These are phyloP conservation scores for Chlamydomonas incerta DNA, from an alignment of 139 green algal species.

Conservation along the genomic window DNA sequence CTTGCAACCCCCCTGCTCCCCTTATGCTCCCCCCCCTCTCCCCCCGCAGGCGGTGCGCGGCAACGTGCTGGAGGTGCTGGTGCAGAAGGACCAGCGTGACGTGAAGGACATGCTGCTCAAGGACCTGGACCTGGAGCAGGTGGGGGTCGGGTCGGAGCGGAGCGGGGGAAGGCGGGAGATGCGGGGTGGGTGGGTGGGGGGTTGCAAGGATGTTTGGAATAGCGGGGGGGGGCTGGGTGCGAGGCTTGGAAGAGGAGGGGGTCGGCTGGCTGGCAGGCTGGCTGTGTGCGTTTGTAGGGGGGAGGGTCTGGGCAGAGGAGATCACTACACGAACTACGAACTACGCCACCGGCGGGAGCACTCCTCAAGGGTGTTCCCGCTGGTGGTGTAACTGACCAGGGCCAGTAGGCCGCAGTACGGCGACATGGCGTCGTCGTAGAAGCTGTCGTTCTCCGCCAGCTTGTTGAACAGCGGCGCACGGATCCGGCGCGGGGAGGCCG, in stretches of 20 bases:
- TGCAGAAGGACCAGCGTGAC: slow-evolving; percentile 88
- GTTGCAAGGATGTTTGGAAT: not conserved
- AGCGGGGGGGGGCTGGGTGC: no score
- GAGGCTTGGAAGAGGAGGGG: no score
- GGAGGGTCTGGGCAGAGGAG: no score
- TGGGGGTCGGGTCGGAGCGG: slow-evolving; percentile 48
- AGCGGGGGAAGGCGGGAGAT: not conserved
- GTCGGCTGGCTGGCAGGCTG: no score
- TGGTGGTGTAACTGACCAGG: no score
- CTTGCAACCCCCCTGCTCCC: not conserved
- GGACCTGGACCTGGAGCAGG: slow-evolving; percentile 89
- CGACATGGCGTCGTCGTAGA: no score
- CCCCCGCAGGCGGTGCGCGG: slow-evolving; percentile 35
- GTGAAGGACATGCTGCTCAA: slow-evolving; percentile 73
- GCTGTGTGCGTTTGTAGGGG: no score
- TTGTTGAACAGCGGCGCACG: no score
- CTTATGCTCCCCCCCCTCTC: not conserved
- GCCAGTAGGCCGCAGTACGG: no score
- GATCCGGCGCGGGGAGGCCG: no score
- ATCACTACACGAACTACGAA: not conserved
- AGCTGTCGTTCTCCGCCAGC: no score
- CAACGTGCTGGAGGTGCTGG: slow-evolving; percentile 68
- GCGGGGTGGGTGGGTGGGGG: not conserved
- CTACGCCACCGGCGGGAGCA: not conserved
- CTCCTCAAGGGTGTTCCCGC: no score